These are phyloP conservation scores for Beta lomatogona DNA, from an alignment of 179 eudicot species.

Conservation along the genomic window DNA sequence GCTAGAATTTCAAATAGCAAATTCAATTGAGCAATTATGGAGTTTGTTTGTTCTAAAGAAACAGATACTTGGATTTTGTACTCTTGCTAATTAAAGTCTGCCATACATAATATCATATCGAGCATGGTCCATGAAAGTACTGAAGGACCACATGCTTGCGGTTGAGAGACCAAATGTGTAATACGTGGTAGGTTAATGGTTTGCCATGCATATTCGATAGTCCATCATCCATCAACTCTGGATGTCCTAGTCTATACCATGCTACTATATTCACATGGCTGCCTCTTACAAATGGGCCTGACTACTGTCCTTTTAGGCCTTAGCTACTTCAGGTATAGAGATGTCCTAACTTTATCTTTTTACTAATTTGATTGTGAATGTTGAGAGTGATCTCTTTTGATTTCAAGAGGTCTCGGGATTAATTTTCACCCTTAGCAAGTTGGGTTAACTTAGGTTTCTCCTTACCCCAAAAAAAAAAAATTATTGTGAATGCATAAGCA, in stretches of 20 bases:
- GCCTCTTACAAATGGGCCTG: slow-evolving; percentile 2
- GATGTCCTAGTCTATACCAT: background rate
- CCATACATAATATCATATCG: no score
- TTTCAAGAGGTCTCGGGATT: no score
- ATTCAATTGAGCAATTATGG: background rate
- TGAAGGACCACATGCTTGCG: background rate
- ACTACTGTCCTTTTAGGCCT: background rate
- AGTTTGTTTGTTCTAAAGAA: background rate
- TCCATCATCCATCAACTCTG: slow-evolving; percentile 5
- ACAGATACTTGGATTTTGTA: no score
- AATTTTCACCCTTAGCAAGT: no score
- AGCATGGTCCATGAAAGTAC: no score
- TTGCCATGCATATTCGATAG: background rate
- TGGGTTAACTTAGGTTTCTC: no score
- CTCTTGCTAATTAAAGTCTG: no score
- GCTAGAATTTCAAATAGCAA: background rate
- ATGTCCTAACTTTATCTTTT: background rate
- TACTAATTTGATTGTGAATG: no score
- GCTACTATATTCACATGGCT: slow-evolving; percentile 20
- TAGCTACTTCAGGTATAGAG: background rate
- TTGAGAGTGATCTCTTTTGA: no score
- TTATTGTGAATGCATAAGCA: no score
- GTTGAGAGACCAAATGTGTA: background rate
- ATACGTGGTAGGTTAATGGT: slow-evolving; percentile 1
- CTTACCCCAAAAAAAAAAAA: no score